Evolutionary conservation across 371 early-diverging fungal genomes (phyloP), one percentile per base, ranked within the genome.

Genomic region (Actinomucor elegans): DNA sequence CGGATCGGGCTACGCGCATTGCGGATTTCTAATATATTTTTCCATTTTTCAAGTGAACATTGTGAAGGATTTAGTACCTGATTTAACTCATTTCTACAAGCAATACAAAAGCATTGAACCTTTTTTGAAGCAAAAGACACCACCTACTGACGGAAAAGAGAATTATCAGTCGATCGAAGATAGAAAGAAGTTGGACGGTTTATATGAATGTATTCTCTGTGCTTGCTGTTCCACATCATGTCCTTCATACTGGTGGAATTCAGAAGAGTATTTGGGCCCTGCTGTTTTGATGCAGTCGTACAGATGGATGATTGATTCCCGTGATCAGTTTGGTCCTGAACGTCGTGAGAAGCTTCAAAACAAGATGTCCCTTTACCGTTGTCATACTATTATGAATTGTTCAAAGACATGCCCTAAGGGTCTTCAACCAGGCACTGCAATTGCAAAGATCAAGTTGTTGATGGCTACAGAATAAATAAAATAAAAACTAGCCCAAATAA

Each of bases 301-400:
- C 82, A 90, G 98, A 71, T 97, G 98, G 98, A 95, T 96, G 92
- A 88, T 88, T 50, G 97, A 97, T 75, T 90, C 91, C 35, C 91
- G 98, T 71, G 98, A 98, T 71, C 92, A 96, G 63, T 91, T 87
- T 61, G 92, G 92, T 38, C 60, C 75, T 53, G 92, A 96, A 73
- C 90, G 98, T 62, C 86, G 95, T 57, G 86, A 80, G 50, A 85
- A 85, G 51, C 80, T 98, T 61, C 96, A 98, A 73, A 94, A 94
- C 73, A 88, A 94, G 41, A 94, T 94, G 90, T 89, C 93, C 10
- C 83, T 96, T 15, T 98, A 94, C 84, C 91, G 96, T 52, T 98
- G 98, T 87, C 98, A 98, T 79, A 96, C 97, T 54, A 98, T 97
- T 75, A 96, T 96, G 98, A 96, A 97, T 88, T 96, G 98, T 74